Percentiles rank a stretch among this genome's conserved stretches.
phyloP scores from a whole-genome alignment of 345 rosid genomes.

The Hypericum androsaemum region DNA sequence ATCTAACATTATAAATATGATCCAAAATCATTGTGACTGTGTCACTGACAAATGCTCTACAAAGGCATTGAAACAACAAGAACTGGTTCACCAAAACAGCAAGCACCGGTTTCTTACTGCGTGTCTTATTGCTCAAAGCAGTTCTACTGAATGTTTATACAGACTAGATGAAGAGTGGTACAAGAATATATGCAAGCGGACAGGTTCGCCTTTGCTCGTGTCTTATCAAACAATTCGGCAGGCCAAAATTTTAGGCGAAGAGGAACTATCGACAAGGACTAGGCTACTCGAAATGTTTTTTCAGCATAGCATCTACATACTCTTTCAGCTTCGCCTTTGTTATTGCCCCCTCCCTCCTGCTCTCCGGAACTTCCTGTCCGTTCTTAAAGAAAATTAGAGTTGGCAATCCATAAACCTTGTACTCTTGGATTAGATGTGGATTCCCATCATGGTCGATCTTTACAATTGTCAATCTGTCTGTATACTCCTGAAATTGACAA shows the following conservation, averaged over 20 bases:
- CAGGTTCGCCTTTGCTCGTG: no score
- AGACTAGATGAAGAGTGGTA: no score
- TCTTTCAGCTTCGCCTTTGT: conserved; percentile 68
- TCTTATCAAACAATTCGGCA: no score
- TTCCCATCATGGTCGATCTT: conserved; percentile 76
- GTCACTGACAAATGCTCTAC: no score
- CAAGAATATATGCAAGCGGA: no score
- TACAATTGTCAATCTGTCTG: conserved; percentile 50
- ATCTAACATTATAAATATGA: no score
- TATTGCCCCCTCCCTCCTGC: conserved; percentile 84
- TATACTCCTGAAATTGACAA: conserved; percentile 39
- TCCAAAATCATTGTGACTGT: no score
- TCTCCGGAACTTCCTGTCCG: conserved; percentile 61
- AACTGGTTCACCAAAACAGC: no score
- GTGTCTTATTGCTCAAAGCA: no score
- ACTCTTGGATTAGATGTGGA: conserved; percentile 52
- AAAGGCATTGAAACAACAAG: no score
- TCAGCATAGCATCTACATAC: conserved; percentile 49
- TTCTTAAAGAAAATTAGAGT: conserved; percentile 61
- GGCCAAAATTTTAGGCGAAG: not conserved
- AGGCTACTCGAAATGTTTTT: conserved; percentile 38
- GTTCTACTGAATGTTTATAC: no score
- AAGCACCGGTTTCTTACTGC: no score
- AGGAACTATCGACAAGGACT: not conserved
- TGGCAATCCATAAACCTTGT: conserved; percentile 76